These are phyloP conservation scores for Neurospora discreta DNA, from an alignment of 495 filamentous ascomycete species.

Conservation along the genomic window DNA sequence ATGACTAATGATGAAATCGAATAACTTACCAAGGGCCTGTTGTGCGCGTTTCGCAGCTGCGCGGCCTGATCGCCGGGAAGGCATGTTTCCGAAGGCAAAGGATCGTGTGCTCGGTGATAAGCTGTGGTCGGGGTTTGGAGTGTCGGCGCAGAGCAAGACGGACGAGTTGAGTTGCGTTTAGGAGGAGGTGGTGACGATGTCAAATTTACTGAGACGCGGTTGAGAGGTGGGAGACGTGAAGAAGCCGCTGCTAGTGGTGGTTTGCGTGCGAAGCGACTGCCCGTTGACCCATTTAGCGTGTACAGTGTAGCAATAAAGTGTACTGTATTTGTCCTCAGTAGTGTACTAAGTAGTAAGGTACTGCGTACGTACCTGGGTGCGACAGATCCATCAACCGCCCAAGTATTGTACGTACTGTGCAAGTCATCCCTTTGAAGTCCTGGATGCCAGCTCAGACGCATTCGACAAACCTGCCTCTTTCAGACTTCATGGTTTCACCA, in stretches of 20 bases:
- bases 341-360: too few species aligned
- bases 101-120: background rate
- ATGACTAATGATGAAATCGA: background rate
- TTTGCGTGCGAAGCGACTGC: background rate
- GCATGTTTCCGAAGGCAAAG: slow-evolving; percentile 8
- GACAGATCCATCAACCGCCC: too few species aligned
- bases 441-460: background rate
- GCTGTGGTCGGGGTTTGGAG: background rate
- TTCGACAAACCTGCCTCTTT: background rate
- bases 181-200: background rate
- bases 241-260: background rate
- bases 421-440: background rate
- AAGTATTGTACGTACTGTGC: too few species aligned
- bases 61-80: slow-evolving; percentile 20
- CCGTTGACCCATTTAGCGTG: background rate
- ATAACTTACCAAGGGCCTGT: slow-evolving; percentile 18
- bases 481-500: background rate
- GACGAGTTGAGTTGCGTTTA: background rate
- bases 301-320: background rate
- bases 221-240: background rate
- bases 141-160: background rate
- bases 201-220: background rate
- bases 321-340: background rate
- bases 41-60: slow-evolving; percentile 25
- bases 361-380: too few species aligned